Conservation (phyloP, 164 flowering plant species). For the Nymphaea thermarum region DNA sequence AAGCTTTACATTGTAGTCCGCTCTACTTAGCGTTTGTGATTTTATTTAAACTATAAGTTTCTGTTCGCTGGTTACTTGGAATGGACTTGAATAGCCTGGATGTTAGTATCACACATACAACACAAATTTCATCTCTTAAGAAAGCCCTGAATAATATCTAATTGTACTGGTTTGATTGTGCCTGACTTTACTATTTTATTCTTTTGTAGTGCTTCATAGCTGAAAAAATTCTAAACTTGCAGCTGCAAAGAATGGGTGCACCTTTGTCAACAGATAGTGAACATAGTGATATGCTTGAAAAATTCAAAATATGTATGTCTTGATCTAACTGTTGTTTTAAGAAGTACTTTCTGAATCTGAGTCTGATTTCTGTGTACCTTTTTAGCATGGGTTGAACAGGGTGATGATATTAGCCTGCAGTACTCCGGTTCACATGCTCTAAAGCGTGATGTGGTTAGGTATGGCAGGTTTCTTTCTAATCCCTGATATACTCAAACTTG, state of each 20-base stretch:
- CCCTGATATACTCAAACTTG: not conserved
- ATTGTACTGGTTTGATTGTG: too few relatives aligned
- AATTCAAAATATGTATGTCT: slow-evolving; percentile 56
- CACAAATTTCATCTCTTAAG: too few relatives aligned
- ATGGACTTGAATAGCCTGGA: too few relatives aligned
- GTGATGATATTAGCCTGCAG: slow-evolving; percentile 93
- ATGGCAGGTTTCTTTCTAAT: not conserved
- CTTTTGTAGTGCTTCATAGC: slow-evolving; percentile 60
- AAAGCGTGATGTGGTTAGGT: slow-evolving; percentile 89
- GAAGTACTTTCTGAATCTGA: not conserved
- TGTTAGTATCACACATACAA: too few relatives aligned
- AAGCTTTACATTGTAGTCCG: too few relatives aligned
- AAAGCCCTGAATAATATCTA: too few relatives aligned
- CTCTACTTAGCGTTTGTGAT: too few relatives aligned
- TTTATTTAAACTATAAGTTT: too few relatives aligned
- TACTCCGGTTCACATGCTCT: slow-evolving; percentile 93
- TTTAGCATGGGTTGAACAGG: slow-evolving; percentile 94
- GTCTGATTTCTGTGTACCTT: not conserved
- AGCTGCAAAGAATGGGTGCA: slow-evolving; percentile 56
- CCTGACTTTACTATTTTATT: not conserved
- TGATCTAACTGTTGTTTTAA: not conserved
- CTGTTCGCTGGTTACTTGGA: too few relatives aligned
- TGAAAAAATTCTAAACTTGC: slow-evolving; percentile 47
- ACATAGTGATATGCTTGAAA: slow-evolving; percentile 47
- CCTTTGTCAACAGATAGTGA: slow-evolving; percentile 38